These are phyloP conservation scores for Phyllosticta citribraziliensis DNA, from an alignment of 2,329 filamentous ascomycete species.

Conservation along the genomic window DNA sequence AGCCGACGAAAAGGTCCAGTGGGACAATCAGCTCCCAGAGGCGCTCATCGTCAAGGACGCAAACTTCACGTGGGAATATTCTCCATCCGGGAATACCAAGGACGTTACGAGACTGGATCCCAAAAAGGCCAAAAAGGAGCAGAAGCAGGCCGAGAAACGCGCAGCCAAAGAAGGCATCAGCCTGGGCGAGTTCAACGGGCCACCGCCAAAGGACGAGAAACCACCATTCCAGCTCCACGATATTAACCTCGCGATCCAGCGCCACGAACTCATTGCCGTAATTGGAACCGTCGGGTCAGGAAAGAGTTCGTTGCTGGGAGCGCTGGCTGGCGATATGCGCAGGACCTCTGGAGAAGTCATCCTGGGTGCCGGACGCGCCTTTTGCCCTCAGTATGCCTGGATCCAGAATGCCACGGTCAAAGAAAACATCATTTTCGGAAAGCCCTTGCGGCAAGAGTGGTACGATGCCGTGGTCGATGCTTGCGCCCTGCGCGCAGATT, in stretches of 20 bases:
- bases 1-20: conserved; percentile 58
- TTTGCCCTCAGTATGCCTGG: conserved; percentile 96
- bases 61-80: conserved; percentile 79
- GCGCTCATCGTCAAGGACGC: conserved; percentile 62
- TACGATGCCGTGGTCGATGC: conserved; percentile 76
- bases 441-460: conserved; percentile 61
- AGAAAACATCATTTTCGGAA: conserved; percentile 88
- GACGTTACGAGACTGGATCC: conserved; percentile 22
- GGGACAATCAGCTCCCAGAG: conserved; percentile 41
- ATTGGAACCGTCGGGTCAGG: conserved; percentile 85
- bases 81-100: conserved; percentile 40
- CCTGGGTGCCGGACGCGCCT: conserved; percentile 71
- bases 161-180: conserved; percentile 37
- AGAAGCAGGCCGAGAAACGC: conserved; percentile 28
- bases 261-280: conserved; percentile 72
- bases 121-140: conserved; percentile 14
- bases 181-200: conserved; percentile 25
- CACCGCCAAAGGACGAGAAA: conserved; percentile 23
- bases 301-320: conserved; percentile 81
- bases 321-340: conserved; percentile 89
- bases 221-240: conserved; percentile 66
- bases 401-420: conserved; percentile 85
- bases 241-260: conserved; percentile 56
- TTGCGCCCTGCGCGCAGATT: conserved; percentile 73
- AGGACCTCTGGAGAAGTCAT: conserved; percentile 64